Evolutionary conservation across 768 basidiomycete genomes (phyloP), one percentile per base, ranked within the genome.

Genomic region (Pilatotrama ljubarskyi): DNA sequence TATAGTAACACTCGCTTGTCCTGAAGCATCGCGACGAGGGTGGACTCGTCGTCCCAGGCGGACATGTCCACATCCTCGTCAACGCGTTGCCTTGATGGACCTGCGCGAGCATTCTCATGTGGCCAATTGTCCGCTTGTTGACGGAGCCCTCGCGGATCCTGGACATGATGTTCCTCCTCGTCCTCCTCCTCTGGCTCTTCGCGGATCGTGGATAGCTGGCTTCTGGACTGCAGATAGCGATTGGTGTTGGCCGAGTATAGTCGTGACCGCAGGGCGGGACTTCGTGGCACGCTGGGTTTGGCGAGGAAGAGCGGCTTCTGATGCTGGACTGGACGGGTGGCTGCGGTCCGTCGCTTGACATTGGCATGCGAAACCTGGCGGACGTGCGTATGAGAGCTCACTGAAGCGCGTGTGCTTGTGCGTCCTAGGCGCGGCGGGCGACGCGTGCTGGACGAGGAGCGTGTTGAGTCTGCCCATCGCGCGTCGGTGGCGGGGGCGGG

Each of bases 31-130:
- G 71, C 70, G 26, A 70, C 69, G 11, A 73, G 62, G 1, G 72
- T 72, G 44, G 64, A 60, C 56, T 73, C 72, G 11, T 73, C 72
- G 59, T 72, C 72, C 71, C 71, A 72, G 40, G 62, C 68, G 48
- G 64, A 61, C 51, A 59, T 44, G 29, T 68, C 67, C 18, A 67
- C 63, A 20, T 69, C 69, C 8, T 37, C 54, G 5, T 68, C 59
- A 15, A 25, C 47, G 22, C 18, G 49, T 22, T 37, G 58, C 18
- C 24, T 52, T 11, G 54, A 55, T 11, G 49, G 29, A 5, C 54
- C 60, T 41, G 49, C 29, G 13, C 42, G 24, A 5, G 60, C 35
- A 32, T 61, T 24, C 13, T 25, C 42, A 29, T 40, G 48, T 13
- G 35, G 32, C 54, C 38, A 37, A 14, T 24, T 14, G 26, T 26